Conservation (phyloP, 306 rosid species). For the Cajanus cajan region DNA sequence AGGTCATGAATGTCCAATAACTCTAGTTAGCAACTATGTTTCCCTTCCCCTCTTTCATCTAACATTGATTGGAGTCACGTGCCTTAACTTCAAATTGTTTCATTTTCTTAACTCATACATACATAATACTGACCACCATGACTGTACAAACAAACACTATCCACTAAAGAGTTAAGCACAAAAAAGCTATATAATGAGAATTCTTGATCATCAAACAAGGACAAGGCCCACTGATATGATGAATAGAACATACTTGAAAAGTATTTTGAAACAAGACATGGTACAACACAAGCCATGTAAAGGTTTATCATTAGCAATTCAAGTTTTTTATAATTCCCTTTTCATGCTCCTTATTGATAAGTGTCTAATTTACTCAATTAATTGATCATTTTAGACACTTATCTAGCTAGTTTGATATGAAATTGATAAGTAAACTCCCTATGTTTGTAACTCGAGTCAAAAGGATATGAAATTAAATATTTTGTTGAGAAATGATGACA, state of each 20-base stretch:
- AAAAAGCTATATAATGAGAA: slow-evolving; percentile 14
- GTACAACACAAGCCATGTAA: not conserved
- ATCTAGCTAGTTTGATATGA: too few relatives aligned
- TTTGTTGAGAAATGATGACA: too few relatives aligned
- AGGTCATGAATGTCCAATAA: not conserved
- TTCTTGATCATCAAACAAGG: slow-evolving; percentile 4
- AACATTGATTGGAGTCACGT: not conserved
- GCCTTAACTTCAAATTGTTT: not conserved
- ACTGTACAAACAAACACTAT: not conserved
- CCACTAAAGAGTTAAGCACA: not conserved
- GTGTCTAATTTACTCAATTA: too few relatives aligned
- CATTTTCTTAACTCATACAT: not conserved
- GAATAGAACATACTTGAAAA: not conserved
- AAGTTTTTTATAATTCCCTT: not conserved
- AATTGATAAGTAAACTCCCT: too few relatives aligned
- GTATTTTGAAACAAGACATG: slow-evolving; percentile 8
- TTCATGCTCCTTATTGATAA: not conserved
- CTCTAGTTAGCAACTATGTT: not conserved
- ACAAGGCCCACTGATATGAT: not conserved
- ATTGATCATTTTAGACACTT: too few relatives aligned
- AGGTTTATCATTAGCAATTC: not conserved
- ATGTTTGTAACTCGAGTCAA: too few relatives aligned
- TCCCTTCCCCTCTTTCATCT: not conserved
- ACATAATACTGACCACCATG: not conserved
- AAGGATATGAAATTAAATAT: too few relatives aligned